These are phyloP conservation scores for Talaromyces sp. DNA, from an alignment of 2,329 filamentous ascomycete genomes.

Conservation along the genomic window DNA sequence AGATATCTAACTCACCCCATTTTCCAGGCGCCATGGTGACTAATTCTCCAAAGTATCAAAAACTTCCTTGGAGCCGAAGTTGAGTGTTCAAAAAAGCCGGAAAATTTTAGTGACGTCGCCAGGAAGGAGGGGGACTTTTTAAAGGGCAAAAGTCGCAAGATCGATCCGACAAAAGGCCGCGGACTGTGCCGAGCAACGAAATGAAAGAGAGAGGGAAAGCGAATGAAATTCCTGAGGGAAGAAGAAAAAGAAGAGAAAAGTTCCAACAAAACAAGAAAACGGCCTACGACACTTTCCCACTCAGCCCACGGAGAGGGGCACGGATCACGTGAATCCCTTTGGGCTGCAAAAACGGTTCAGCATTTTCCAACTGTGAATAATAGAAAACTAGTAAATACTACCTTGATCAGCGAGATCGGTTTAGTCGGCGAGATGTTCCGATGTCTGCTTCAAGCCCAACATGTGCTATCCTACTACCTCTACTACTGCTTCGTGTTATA, in stretches of 20 bases:
- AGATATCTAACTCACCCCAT: constrained; percentile 42
- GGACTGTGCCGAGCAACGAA: not conserved
- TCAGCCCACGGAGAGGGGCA: not conserved
- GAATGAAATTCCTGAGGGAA: not conserved
- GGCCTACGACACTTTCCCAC: not conserved
- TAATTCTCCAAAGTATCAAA: not conserved
- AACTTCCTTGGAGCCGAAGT: not conserved
- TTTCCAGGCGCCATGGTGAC: constrained; percentile 43
- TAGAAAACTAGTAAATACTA: not conserved
- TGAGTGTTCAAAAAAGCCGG: not conserved
- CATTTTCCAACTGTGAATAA: not conserved
- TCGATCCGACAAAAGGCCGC: not conserved
- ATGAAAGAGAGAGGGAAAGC: not conserved
- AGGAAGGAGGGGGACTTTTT: not conserved
- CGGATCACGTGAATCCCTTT: not conserved
- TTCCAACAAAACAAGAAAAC: not conserved
- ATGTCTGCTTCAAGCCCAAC: too few relatives aligned
- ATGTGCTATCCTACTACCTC: not conserved
- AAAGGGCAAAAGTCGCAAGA: not conserved
- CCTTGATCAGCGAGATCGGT: not conserved
- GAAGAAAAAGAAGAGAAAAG: not conserved
- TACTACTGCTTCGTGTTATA: not conserved
- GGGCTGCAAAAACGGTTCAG: not conserved
- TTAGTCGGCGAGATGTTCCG: not conserved
- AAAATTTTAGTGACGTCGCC: not conserved